Evolutionary conservation across 2,329 filamentous ascomycete species (phyloP), one percentile per base, ranked within the genome.

Genomic region (Aspergillus fructus): DNA sequence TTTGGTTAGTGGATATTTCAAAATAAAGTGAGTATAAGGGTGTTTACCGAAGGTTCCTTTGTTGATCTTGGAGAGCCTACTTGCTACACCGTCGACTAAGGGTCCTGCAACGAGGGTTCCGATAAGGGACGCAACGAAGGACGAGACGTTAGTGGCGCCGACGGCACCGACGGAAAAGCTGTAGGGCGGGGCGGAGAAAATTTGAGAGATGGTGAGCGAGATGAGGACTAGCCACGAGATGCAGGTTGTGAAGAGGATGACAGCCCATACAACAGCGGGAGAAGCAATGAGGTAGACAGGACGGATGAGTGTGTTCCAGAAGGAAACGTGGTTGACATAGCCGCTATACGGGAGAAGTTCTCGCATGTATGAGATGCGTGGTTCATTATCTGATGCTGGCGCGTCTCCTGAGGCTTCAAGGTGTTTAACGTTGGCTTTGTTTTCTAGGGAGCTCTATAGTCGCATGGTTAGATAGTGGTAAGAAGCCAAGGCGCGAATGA

Each of bases 221-320:
- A 70, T 66, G 8, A 62, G 63, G 1, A 71, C 68, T 7, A 71
- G 59, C 68, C 68, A 71, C 12, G 68, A 68, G 47, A 77, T 74
- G 63, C 8, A 78, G 62, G 3, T 56, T 37, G 53, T 56, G 53
- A 56, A 56, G n/a, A 56, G 53, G 19, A 56, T 45, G 19, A 72
- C 71, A 6, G 71, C 74, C 74, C 74, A 78, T 1, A 71, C 46
- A 1, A 78, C 74, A 5, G 72, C 68, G 0, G 75, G 73, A 0
- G 72, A 74, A 4, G 64, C 66, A 12, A 74, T 59, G 34, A 76
- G 65, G 58, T 68, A 70, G 59, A 75, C 72, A 3, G 73, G 74
- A 27, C 68, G 64, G n/a, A 74, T 60, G 5, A 74, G 60, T 1
- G 72, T 75, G 52, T 70, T 66, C 69, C 70, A 73, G 56, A 76